Base-by-base conservation (phyloP, 768 basidiomycete genomes). In the Russula griseocarnosa region DNA sequence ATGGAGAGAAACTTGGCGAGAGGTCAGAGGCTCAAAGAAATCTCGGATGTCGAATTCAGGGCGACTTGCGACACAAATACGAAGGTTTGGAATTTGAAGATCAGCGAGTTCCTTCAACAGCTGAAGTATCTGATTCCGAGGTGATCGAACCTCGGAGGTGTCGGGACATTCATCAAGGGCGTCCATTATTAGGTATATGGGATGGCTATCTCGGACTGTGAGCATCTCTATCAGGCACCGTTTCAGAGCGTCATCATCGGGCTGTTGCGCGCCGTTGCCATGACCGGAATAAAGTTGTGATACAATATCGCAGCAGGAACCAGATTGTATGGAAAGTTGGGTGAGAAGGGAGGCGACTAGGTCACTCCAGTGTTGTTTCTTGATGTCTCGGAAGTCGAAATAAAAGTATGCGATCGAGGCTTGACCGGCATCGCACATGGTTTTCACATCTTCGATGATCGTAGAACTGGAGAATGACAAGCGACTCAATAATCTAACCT, bases 391-490 rank as follows among this genome's bases (percentile, higher is more conserved):
- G 16, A 46, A 55, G 22, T 61, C 60, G 22, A 53, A 61, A 16
- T 46, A 47, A n/a, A 54, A 61, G n/a, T 61, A 61, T 3, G 10
- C 34, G 32, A 55, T 51, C 3, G 44, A 47, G 10, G 53, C 60
- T 38, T 10, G 20, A 14, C 26, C 53, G 9, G 34, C 36, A 8
- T 49, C 11, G 8, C 28, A 44, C 28, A 30, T 47, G 24, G 16
- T 14, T 30, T 14, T 0, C 1, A 61, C 18, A 10, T 55, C 44
- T 7, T 49, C 1, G 22, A 63, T 58, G 26, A 63, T 53, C 3
- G 56, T 8, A 2, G 56, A 63, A n/a, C 62, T 63, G 7, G n/a
- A 20, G 5, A 46, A 46, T 1, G 24, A 58, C 5, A 13, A 10
- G 14, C 36, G 20, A 36, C 11, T 57, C 9, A 51, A 2, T 28